These are phyloP conservation scores for Monilinia laxa DNA, from an alignment of 2,329 filamentous ascomycete species.

Conservation along the genomic window DNA sequence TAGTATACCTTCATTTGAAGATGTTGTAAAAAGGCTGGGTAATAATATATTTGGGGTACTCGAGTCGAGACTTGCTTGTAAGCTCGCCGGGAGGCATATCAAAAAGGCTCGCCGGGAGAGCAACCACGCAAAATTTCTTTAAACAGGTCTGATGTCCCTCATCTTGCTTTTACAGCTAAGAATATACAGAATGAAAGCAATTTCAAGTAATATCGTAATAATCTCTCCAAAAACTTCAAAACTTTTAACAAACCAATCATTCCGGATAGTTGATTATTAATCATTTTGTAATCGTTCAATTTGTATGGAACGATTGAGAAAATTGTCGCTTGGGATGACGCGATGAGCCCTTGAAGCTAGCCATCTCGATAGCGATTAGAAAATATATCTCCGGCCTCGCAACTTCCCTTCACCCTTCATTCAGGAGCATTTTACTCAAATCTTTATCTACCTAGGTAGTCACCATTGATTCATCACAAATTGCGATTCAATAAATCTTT, in stretches of 20 bases:
- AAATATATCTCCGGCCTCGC: conserved; percentile 20
- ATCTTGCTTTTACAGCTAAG: neutral
- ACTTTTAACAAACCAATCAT: neutral
- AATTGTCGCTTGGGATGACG: conserved; percentile 21
- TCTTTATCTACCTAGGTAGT: neutral
- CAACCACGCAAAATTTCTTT: neutral
- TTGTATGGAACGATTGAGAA: conserved; percentile 13
- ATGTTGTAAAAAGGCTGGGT: too few relatives aligned
- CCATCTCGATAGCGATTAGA: conserved; percentile 22
- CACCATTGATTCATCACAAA: neutral
- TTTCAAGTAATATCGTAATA: neutral
- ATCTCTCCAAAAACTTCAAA: too few relatives aligned
- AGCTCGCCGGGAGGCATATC: too few relatives aligned
- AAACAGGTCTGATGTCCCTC: neutral
- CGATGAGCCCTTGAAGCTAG: conserved; percentile 16
- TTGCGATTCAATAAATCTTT: neutral
- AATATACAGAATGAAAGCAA: neutral
- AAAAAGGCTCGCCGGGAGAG: neutral
- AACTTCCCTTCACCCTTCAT: neutral
- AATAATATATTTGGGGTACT: too few relatives aligned
- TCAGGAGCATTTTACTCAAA: neutral
- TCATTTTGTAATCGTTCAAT: conserved; percentile 12
- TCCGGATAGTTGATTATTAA: conserved; percentile 20
- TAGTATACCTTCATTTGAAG: too few relatives aligned
- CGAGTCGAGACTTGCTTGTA: too few relatives aligned